phyloP scores from a whole-genome alignment of 495 filamentous ascomycete species.

The Amphirosellinia nigrospora region DNA sequence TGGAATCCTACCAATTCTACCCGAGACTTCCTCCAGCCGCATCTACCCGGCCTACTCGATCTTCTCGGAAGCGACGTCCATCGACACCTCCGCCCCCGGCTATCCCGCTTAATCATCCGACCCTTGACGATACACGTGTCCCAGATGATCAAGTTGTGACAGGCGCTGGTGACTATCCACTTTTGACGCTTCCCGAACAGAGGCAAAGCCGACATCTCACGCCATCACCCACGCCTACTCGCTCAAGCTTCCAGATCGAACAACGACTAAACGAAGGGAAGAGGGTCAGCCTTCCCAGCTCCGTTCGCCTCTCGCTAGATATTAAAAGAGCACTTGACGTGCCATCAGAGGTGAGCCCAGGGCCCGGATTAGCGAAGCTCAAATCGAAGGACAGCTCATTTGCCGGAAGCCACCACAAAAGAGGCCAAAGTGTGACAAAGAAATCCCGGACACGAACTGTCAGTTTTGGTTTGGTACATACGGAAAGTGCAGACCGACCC shows the following conservation, averaged over 20 bases:
- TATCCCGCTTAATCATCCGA: conserved; percentile 53
- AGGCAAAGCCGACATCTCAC: conserved; percentile 63
- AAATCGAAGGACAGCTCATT: conserved; percentile 36
- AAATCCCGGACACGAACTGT: conserved; percentile 33
- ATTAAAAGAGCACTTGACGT: conserved; percentile 49
- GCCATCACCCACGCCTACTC: conserved; percentile 58
- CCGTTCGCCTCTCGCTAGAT: conserved; percentile 56
- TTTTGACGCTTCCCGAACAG: conserved; percentile 72
- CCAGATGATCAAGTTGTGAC: conserved; percentile 41
- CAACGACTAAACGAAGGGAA: conserved; percentile 68
- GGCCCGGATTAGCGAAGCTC: conserved; percentile 43
- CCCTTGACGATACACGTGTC: conserved; percentile 42
- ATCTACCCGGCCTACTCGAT: conserved; percentile 25
- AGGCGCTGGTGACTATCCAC: conserved; percentile 68
- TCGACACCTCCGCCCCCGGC: conserved; percentile 56
- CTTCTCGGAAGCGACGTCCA: conserved; percentile 42
- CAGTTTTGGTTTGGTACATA: conserved; percentile 43
- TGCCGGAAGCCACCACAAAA: conserved; percentile 32
- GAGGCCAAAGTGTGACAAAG: conserved; percentile 42
- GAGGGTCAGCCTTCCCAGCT: conserved; percentile 70
- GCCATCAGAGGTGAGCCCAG: conserved; percentile 41
- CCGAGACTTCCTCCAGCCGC: conserved; percentile 46
- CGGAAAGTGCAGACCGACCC: conserved; percentile 27
- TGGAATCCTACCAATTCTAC: conserved; percentile 72
- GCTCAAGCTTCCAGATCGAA: conserved; percentile 68